Percentiles rank a stretch among this genome's conserved stretches.
Evolutionary conservation across 305 asterid genomes (phyloP).

Genomic region (Fraxinus floribunda): DNA sequence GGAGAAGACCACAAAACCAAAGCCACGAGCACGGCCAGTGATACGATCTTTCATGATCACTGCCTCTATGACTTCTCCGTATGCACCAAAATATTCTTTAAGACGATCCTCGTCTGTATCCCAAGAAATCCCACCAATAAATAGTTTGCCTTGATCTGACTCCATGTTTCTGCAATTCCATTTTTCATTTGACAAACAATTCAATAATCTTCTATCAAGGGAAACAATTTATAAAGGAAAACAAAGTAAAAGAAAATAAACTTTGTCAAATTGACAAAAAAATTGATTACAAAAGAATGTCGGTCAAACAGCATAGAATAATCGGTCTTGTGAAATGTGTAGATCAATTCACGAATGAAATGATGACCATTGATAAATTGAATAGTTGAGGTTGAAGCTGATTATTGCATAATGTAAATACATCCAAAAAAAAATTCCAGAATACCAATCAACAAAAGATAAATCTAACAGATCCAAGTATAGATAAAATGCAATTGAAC

Average conservation of each 20-base stretch:
- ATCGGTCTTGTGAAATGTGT: slow-evolving; percentile 20
- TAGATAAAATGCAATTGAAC: slow-evolving; percentile 16
- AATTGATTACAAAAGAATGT: slow-evolving; percentile 10
- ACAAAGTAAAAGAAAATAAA: neutral
- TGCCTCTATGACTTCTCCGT: slow-evolving; percentile 52
- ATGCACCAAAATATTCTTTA: slow-evolving; percentile 47
- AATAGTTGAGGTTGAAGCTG: slow-evolving; percentile 15
- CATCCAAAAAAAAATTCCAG: neutral
- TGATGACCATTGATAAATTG: neutral
- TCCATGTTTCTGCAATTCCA: slow-evolving; percentile 39
- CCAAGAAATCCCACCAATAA: slow-evolving; percentile 61
- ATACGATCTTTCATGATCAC: slow-evolving; percentile 51
- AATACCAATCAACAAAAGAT: slow-evolving; percentile 11
- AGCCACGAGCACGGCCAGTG: slow-evolving; percentile 59
- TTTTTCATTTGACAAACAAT: slow-evolving; percentile 6
- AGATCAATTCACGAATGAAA: slow-evolving; percentile 14
- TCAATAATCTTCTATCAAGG: slow-evolving; percentile 7
- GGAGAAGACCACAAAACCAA: slow-evolving; percentile 52
- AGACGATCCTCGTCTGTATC: slow-evolving; percentile 51
- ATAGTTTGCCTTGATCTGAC: slow-evolving; percentile 54
- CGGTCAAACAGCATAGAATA: slow-evolving; percentile 14
- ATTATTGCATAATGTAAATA: slow-evolving; percentile 12
- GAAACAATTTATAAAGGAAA: neutral
- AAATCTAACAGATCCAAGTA: slow-evolving; percentile 49
- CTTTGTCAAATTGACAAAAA: neutral